Evolutionary conservation across 139 green algal species (phyloP), one percentile per base, ranked within the genome.

Genomic region (Asterochloris erici): DNA sequence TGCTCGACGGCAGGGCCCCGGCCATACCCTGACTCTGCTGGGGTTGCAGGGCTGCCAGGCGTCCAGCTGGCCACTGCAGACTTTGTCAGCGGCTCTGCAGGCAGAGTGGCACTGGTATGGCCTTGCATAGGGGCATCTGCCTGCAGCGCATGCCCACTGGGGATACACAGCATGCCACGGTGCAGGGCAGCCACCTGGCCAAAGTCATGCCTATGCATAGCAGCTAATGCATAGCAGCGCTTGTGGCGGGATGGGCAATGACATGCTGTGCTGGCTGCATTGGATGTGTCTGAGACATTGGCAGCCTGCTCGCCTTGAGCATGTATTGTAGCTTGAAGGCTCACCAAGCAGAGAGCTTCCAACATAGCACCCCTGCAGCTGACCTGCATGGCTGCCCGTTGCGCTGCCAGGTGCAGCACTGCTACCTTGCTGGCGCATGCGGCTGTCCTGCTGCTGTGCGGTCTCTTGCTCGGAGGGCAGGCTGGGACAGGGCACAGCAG

Each of bases 51-150:
- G 19, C 83, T 78, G 63, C 84, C 77, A 11, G 81, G 81, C 4
- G 81, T 86, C 68, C 84, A 77, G 63, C 76, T 79, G 26, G 81
- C 81, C 66, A 79, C 78, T n/a, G 63, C 63, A 29, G 21, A 47
- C 13, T 14, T 74, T 1, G 84, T 86, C 29, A 83, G 83, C 6
- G 78, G 73, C 11, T 27, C 63, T 73, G 63, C 54, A 71, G 21
- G 17, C 17, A 24, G 19, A n/a, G n/a, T 54, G 38, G 38, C 38
- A 10, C 4, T 54, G 38, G 38, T 54, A 6, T 54, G 38, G 6
- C 38, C 38, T 10, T 54, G 38, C 38, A 54, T 54, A 10, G 38
- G 38, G 38, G 38, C 38, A 54, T 54, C 6, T 54, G 38, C 38
- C 38, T 54, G 38, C 38, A 54, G 6, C 38, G 38, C 38, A n/a